A percentile compares a stretch with the other conserved stretches of the same genome.
Evolutionary conservation across 805 yeast species (phyloP).

Genomic region (Lipomyces lipofer): DNA sequence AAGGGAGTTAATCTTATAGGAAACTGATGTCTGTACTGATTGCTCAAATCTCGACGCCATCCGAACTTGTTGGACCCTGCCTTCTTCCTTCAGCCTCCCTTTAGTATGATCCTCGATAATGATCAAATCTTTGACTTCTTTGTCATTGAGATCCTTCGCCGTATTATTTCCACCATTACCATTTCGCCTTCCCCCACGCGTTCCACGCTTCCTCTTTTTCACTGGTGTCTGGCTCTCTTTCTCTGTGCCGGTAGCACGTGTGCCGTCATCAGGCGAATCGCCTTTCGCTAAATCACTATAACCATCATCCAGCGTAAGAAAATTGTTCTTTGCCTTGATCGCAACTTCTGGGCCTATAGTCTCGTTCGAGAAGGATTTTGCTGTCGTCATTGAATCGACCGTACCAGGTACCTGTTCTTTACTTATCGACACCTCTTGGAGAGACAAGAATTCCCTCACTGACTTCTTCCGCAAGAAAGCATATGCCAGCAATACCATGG

Average conservation of each 20-base stretch:
- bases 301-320: too few relatives aligned
- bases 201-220: constrained; percentile 77
- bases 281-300: too few relatives aligned
- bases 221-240: constrained; percentile 16
- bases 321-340: too few relatives aligned
- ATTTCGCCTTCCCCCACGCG: constrained; percentile 70
- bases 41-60: background rate
- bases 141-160: background rate
- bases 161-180: constrained; percentile 9
- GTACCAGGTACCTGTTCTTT: too few relatives aligned
- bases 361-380: too few relatives aligned
- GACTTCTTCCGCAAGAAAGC: constrained; percentile 9
- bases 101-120: constrained; percentile 4
- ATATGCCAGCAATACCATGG: constrained; percentile 15
- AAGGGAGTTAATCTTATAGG: constrained; percentile 38
- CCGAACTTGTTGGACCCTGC: background rate
- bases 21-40: background rate
- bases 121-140: constrained; percentile 2
- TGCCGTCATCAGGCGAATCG: background rate
- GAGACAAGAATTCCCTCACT: constrained; percentile 5
- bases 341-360: too few relatives aligned
- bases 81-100: background rate
- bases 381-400: too few relatives aligned
- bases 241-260: background rate
- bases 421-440: too few relatives aligned